Evolutionary conservation across 257 asterid genomes (phyloP).

Genomic region (Haberlea rhodopensis): DNA sequence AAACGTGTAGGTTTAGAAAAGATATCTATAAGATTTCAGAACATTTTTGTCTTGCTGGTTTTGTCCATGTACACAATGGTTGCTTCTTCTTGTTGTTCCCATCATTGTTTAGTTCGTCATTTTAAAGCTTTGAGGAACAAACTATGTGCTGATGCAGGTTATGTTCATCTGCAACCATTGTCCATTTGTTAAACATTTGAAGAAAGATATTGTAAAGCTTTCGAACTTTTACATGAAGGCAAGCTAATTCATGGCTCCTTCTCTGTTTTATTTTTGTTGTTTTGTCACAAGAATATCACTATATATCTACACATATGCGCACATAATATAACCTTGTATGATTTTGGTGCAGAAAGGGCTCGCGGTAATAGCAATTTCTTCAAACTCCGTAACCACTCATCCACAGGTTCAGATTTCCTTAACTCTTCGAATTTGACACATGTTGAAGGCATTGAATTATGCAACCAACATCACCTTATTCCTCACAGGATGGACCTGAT

Average conservation of each 20-base stretch:
- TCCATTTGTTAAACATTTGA: conserved; percentile 78
- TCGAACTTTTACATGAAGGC: conserved; percentile 82
- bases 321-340: background rate
- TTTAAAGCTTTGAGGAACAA: background rate
- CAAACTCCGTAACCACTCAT: conserved; percentile 73
- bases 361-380: conserved; percentile 83
- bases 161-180: conserved; percentile 91
- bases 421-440: conserved; percentile 33
- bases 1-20: background rate
- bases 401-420: conserved; percentile 70
- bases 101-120: conserved; percentile 4
- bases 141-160: conserved; percentile 42
- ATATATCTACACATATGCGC: conserved; percentile 12
- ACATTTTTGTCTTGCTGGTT: background rate
- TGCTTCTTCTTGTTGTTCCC: conserved; percentile 14
- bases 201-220: conserved; percentile 74
- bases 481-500: conserved; percentile 85
- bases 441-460: conserved; percentile 34
- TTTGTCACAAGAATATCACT: conserved; percentile 20
- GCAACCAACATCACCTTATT: conserved; percentile 31
- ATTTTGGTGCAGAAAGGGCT: conserved; percentile 77
- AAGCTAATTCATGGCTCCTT: conserved; percentile 25
- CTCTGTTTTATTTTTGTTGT: conserved; percentile 10
- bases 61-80: background rate
- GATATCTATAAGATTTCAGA: background rate